Evolutionary conservation across 345 rosid species (phyloP).

Genomic region (Moricandia moricandioides): DNA sequence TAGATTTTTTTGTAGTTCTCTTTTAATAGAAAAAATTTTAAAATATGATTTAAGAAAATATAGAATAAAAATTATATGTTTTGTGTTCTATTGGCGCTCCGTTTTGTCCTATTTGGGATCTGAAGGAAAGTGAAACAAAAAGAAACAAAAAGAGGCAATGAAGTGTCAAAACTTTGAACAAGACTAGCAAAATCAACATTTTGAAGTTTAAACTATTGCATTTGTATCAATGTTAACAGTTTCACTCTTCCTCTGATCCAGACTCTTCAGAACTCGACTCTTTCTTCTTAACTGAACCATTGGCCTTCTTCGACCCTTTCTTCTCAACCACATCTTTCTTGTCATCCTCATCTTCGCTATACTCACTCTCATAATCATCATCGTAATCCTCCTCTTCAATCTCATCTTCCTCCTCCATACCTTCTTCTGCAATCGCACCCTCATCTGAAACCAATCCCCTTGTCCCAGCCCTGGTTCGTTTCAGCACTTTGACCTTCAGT

Average conservation of each 20-base stretch:
- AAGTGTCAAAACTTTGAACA: neutral
- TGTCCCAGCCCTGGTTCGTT: constrained; percentile 81
- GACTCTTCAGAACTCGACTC: constrained; percentile 71
- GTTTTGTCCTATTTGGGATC: neutral
- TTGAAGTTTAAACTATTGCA: constrained; percentile 11
- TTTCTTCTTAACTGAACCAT: constrained; percentile 45
- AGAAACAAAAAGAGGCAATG: neutral
- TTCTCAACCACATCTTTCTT: constrained; percentile 57
- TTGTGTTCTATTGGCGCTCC: neutral
- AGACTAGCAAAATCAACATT: neutral
- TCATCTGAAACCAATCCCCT: constrained; percentile 67
- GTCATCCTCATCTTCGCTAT: constrained; percentile 88
- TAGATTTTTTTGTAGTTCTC: too few relatives aligned
- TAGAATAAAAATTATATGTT: neutral
- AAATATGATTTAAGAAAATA: too few relatives aligned
- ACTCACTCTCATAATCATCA: constrained; percentile 93
- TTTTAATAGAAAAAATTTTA: too few relatives aligned
- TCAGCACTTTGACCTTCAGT: constrained; percentile 75
- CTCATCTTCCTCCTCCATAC: constrained; percentile 92
- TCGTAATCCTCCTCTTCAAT: constrained; percentile 81
- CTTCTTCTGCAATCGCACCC: constrained; percentile 72
- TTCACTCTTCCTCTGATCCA: constrained; percentile 69
- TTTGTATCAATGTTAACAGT: constrained; percentile 28
- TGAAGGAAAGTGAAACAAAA: neutral
- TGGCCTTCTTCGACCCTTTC: constrained; percentile 65